Percentiles rank a stretch among this genome's conserved stretches.
Conservation (phyloP, 208 protist genomes). For the Wallacemonas collosoma region DNA sequence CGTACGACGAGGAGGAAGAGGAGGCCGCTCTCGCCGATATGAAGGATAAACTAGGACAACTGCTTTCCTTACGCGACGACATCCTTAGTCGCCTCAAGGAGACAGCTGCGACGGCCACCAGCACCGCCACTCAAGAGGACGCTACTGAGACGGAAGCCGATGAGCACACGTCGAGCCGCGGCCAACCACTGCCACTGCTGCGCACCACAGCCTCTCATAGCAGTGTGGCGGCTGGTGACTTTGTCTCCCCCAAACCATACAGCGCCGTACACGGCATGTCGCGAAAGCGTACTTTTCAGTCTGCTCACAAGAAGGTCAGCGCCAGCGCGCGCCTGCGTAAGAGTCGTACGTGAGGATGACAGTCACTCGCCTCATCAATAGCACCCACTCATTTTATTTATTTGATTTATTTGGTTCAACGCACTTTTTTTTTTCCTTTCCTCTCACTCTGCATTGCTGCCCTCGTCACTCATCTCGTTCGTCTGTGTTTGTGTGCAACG, state of each 20-base stretch:
- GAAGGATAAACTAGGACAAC: constrained; percentile 74
- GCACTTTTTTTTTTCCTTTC: constrained; percentile 9
- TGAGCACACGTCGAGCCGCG: background rate
- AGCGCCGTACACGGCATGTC: background rate
- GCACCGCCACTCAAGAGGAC: background rate
- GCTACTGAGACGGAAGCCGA: background rate
- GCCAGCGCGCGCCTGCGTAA: background rate
- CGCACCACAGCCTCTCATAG: background rate
- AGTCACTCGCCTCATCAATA: background rate
- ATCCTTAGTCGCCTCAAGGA: constrained; percentile 52
- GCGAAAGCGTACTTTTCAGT: background rate
- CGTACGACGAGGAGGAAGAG: constrained; percentile 68
- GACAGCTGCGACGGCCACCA: constrained; percentile 4
- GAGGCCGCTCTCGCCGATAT: constrained; percentile 73
- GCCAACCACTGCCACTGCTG: background rate
- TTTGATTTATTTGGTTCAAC: constrained; percentile 9
- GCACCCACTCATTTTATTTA: constrained; percentile 1
- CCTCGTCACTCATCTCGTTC: no score
- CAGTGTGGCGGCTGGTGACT: background rate
- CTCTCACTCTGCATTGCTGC: no score
- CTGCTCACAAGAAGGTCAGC: constrained; percentile 11
- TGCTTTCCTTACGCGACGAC: constrained; percentile 80
- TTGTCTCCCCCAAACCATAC: constrained; percentile 3
- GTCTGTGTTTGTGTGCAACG: no score
- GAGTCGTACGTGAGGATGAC: background rate